These are phyloP conservation scores for Starmera stellimalicola DNA, from an alignment of 1,139 yeast genomes.

Conservation along the genomic window DNA sequence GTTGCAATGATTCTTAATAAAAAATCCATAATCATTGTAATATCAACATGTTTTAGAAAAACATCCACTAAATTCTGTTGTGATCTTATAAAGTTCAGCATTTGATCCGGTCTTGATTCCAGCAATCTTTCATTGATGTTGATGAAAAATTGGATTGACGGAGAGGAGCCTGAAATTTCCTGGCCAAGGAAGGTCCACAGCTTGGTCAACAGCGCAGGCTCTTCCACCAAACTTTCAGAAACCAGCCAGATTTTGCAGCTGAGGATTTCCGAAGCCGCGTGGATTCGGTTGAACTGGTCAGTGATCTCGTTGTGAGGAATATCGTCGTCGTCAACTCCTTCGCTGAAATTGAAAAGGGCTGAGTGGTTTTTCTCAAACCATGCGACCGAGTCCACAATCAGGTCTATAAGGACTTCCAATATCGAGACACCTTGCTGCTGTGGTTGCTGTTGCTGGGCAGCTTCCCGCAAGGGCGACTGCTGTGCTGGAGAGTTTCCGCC, in stretches of 20 bases:
- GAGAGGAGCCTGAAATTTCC: constrained; percentile 32
- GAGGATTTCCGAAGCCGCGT: constrained; percentile 77
- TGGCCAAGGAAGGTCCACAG: constrained; percentile 69
- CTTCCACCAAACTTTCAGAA: constrained; percentile 84
- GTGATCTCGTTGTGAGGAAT: constrained; percentile 5
- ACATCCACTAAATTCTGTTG: constrained; percentile 45
- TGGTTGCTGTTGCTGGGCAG: constrained; percentile 2
- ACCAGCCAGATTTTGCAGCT: constrained; percentile 94
- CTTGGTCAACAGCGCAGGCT: constrained; percentile 49
- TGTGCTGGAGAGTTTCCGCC: too few relatives aligned
- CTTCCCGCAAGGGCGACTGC: too few relatives aligned
- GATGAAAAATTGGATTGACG: constrained; percentile 62
- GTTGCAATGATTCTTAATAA: constrained; percentile 52
- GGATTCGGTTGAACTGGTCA: constrained; percentile 28
- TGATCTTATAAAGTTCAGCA: constrained; percentile 43
- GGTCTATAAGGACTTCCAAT: constrained; percentile 15
- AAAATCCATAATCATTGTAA: constrained; percentile 70
- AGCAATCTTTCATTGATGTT: constrained; percentile 87
- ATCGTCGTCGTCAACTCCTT: constrained; percentile 8
- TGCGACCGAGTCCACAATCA: constrained; percentile 15
- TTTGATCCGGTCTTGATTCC: constrained; percentile 60
- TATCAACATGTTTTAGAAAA: constrained; percentile 44
- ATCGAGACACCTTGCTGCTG: constrained; percentile 7
- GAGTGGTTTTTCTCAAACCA: constrained; percentile 17
- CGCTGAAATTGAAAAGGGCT: constrained; percentile 5